These are phyloP conservation scores for Mucor velutinosus DNA, from an alignment of 371 early-diverging fungal genomes.

Conservation along the genomic window DNA sequence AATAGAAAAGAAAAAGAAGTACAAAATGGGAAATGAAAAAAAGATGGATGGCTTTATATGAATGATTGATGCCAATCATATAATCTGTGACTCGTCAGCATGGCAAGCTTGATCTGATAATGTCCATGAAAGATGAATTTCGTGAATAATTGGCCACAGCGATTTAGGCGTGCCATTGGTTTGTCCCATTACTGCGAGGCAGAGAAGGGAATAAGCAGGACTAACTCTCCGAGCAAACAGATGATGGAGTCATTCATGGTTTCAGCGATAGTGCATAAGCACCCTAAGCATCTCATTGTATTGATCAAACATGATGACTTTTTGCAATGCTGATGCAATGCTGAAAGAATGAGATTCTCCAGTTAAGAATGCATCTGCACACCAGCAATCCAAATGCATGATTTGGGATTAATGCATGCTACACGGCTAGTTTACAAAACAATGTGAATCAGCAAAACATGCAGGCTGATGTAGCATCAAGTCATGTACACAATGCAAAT, in stretches of 20 bases:
- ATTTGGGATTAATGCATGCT: too few species aligned
- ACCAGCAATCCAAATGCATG: too few species aligned
- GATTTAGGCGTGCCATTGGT: neutral
- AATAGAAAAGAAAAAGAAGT: conserved; percentile 12
- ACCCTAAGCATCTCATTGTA: neutral
- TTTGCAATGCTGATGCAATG: too few species aligned
- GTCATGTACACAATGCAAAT: too few species aligned
- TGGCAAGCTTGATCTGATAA: neutral
- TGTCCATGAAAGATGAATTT: neutral
- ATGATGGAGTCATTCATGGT: neutral
- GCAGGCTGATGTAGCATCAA: too few species aligned
- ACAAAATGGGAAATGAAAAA: neutral
- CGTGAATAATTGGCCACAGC: neutral
- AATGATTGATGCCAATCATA: neutral
- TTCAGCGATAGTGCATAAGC: neutral
- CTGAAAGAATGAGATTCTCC: too few species aligned
- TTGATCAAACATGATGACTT: too few species aligned
- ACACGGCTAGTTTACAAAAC: too few species aligned
- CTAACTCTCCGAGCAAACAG: neutral
- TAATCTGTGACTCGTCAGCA: neutral
- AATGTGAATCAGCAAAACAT: too few species aligned
- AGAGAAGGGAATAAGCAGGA: neutral
- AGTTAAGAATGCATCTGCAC: too few species aligned
- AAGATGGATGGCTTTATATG: neutral
- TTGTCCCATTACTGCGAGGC: neutral